Base-by-base conservation (phyloP, 1,139 yeast genomes). In the Scheffersomyces parashehatae region DNA sequence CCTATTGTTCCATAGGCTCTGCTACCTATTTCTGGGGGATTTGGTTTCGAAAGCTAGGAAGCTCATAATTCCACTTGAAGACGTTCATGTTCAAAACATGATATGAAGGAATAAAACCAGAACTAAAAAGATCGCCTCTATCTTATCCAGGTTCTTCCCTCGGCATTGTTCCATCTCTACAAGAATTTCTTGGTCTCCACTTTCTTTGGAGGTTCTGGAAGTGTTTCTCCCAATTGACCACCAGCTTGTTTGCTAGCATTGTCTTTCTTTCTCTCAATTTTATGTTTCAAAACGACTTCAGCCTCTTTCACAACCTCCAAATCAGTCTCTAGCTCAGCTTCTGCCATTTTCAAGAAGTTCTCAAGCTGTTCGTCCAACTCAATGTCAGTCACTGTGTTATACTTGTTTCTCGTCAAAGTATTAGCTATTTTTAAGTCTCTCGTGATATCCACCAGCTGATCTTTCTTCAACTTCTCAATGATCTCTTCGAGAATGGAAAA, bases 301-400 rank as follows among this genome's bases (percentile, higher is more conserved):
- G 26, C 26, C 26, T 20, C 26, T 20, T 20, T 20, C 2, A 20
- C 26, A 8, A 20, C 26, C 26, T 20, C 26, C 26, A 20, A 20
- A 20, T 20, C 26, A 2, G 26, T 20, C 26, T 20, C 26, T 20
- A 20, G 26, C 7, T 20, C 26, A 20, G 26, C 64, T 10, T 67
- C 72, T 0, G 63, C 59, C 54, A 65, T 47, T 41, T 60, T 64
- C 41, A 73, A 58, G 43, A 73, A 65, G 36, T 61, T 56, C 43
- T 73, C 74, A 43, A 74, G 55, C 47, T 62, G 66, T 32, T 70
- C 67, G 51, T 74, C 79, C 30, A 73, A 53, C 41, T 73, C 75
- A 26, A 73, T 60, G 45, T 72, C 77, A 3, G 65, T 59, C 8
- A 59, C 64, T 0, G 65, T 53, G 44, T 58, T 58, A 43, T 67